phyloP scores from a whole-genome alignment of 2,329 filamentous ascomycete genomes.

The Diaporthe citri region DNA sequence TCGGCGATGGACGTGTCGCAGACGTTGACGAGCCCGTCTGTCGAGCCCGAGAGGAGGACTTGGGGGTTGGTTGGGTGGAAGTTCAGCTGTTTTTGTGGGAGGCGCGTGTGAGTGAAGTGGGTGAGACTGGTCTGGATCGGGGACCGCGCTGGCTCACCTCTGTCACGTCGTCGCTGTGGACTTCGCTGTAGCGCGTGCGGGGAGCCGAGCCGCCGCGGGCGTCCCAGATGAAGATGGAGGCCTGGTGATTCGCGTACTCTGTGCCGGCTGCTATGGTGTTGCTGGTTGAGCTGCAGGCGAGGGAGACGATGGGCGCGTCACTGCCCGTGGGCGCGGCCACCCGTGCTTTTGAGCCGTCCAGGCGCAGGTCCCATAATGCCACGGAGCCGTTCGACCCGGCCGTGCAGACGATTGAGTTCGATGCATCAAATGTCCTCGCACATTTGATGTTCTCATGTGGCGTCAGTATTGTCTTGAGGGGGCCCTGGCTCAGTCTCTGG shows the following conservation, averaged over 20 bases:
- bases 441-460: constrained; percentile 74
- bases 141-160: constrained; percentile 54
- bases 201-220: constrained; percentile 62
- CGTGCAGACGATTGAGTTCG: constrained; percentile 71
- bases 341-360: constrained; percentile 52
- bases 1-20: constrained; percentile 78
- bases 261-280: constrained; percentile 79
- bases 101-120: background rate
- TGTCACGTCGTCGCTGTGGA: constrained; percentile 77
- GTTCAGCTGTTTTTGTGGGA: constrained; percentile 58
- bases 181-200: constrained; percentile 70
- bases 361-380: constrained; percentile 74
- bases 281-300: constrained; percentile 70
- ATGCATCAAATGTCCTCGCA: constrained; percentile 66
- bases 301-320: constrained; percentile 69
- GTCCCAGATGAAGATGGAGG: constrained; percentile 74
- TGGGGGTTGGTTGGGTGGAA: constrained; percentile 72
- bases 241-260: constrained; percentile 74
- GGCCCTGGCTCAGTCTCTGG: constrained; percentile 63
- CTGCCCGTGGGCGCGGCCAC: constrained; percentile 61
- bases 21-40: constrained; percentile 83
- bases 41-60: constrained; percentile 80
- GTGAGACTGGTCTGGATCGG: background rate
- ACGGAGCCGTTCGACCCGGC: constrained; percentile 79
- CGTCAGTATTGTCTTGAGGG: constrained; percentile 61